These are phyloP conservation scores for Aspergillus indologenus DNA, from an alignment of 495 filamentous ascomycete genomes.

Conservation along the genomic window DNA sequence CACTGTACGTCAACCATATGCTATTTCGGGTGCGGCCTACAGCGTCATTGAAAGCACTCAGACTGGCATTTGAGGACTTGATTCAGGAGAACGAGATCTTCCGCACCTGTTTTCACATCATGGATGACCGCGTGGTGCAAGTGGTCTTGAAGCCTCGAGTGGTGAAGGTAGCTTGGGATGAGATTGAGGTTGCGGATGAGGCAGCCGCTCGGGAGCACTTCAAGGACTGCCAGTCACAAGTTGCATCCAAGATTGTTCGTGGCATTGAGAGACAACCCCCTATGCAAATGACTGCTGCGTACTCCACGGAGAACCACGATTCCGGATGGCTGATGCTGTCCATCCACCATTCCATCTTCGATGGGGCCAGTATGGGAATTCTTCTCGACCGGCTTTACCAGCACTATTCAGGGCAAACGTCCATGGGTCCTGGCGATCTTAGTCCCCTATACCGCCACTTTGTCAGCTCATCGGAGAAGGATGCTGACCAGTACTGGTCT, in stretches of 20 bases:
- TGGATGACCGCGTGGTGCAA: conserved; percentile 56
- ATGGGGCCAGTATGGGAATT: conserved; percentile 47
- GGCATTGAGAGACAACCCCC: conserved; percentile 10
- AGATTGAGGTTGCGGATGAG: conserved; percentile 10
- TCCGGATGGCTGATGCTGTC: conserved; percentile 20
- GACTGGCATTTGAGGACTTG: conserved; percentile 52
- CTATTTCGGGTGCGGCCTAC: conserved; percentile 49
- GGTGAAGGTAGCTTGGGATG: conserved; percentile 11
- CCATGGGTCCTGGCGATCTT: not conserved
- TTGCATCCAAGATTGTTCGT: conserved; percentile 16
- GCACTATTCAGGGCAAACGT: conserved; percentile 10
- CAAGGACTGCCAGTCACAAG: conserved; percentile 8
- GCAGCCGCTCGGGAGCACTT: conserved; percentile 5
- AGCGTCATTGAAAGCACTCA: conserved; percentile 14
- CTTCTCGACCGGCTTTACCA: conserved; percentile 14
- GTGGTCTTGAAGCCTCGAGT: conserved; percentile 42
- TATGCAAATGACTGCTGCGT: conserved; percentile 3
- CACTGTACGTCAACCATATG: conserved; percentile 75
- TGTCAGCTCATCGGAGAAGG: conserved; percentile 4
- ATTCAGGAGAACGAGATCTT: conserved; percentile 62
- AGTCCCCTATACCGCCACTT: conserved; percentile 6
- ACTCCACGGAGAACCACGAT: not conserved
- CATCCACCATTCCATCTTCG: conserved; percentile 65
- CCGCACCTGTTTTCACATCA: conserved; percentile 59
- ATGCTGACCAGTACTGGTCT: conserved; percentile 5